phyloP scores from a whole-genome alignment of 129 eudicot species.

The Mikania micrantha region DNA sequence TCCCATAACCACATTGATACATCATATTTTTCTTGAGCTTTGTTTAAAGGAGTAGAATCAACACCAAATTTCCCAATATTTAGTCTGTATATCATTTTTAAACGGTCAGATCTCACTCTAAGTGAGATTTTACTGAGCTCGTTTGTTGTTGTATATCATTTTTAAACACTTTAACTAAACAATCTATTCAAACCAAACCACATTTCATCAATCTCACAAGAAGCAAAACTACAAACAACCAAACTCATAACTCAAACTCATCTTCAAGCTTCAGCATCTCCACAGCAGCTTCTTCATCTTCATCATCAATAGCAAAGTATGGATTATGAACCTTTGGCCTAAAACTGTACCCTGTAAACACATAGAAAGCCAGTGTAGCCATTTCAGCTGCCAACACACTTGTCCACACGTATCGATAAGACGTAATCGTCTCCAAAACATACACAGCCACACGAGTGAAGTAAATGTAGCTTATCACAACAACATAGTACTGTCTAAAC shows the following conservation, averaged over 20 bases:
- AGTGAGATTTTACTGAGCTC: no score
- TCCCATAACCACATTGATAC: no score
- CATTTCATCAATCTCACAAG: no score
- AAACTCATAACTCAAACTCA: slow-evolving; percentile 45
- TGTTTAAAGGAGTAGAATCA: no score
- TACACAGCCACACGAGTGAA: slow-evolving; percentile 53
- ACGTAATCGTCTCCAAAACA: slow-evolving; percentile 43
- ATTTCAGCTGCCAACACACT: slow-evolving; percentile 45
- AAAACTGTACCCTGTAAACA: slow-evolving; percentile 53
- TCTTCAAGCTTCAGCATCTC: slow-evolving; percentile 51
- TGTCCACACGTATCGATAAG: slow-evolving; percentile 47
- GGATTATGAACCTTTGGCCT: slow-evolving; percentile 55
- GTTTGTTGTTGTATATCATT: no score
- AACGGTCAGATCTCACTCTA: no score
- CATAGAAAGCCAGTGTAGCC: slow-evolving; percentile 54
- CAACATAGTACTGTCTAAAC: slow-evolving; percentile 54
- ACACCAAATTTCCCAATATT: no score
- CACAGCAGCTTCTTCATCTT: slow-evolving; percentile 57
- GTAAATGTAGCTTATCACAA: slow-evolving; percentile 50
- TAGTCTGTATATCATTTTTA: no score
- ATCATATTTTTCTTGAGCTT: no score
- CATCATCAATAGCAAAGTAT: slow-evolving; percentile 54
- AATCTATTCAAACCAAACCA: no score
- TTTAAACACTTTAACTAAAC: neutral
- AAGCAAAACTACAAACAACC: neutral